Evolutionary conservation across 805 yeast species (phyloP).

Genomic region (Teunomyces funiuensis): DNA sequence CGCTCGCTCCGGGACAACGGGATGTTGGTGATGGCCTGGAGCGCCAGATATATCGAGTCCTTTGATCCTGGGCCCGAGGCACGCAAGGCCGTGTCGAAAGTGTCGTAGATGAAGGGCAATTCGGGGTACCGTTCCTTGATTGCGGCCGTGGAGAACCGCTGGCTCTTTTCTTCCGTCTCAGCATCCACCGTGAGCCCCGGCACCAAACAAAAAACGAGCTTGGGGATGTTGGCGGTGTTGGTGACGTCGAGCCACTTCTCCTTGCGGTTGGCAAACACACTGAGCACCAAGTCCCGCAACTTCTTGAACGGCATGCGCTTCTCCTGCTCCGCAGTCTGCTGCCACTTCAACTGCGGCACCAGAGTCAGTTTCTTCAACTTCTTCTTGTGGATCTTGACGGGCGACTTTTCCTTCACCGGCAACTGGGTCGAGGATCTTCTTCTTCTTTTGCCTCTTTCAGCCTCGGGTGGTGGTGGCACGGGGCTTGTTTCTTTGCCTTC

Average conservation of each 20-base stretch:
- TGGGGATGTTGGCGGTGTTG: conserved; percentile 49
- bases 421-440: conserved; percentile 40
- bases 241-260: conserved; percentile 46
- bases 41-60: conserved; percentile 53
- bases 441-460: conserved; percentile 29
- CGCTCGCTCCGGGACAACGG: conserved; percentile 60
- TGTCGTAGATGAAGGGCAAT: conserved; percentile 33
- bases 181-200: conserved; percentile 53
- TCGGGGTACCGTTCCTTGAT: background rate
- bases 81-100: conserved; percentile 48
- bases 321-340: background rate
- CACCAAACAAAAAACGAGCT: conserved; percentile 56
- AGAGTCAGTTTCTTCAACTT: conserved; percentile 32
- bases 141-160: background rate
- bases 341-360: conserved; percentile 19
- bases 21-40: conserved; percentile 54
- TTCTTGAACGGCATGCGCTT: conserved; percentile 16
- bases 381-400: conserved; percentile 26
- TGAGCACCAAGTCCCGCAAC: conserved; percentile 19
- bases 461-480: background rate
- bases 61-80: conserved; percentile 66
- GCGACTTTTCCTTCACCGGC: conserved; percentile 10
- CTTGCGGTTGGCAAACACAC: conserved; percentile 20
- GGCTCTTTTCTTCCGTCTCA: background rate
- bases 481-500: conserved; percentile 11